These are phyloP conservation scores for Kodamaea leandrae DNA, from an alignment of 805 yeast genomes.

Conservation along the genomic window DNA sequence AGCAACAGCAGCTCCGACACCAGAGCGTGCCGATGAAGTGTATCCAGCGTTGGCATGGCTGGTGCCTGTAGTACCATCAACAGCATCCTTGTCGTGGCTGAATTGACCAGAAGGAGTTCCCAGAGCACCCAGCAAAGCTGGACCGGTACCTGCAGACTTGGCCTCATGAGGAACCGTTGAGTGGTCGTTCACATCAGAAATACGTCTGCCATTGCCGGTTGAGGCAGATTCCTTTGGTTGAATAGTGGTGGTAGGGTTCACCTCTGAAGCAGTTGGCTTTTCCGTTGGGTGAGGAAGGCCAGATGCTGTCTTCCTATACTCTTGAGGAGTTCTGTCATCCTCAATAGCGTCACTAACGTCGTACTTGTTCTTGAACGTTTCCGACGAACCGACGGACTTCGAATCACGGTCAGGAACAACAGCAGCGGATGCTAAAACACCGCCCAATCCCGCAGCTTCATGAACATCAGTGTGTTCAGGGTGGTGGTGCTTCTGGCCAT, in stretches of 20 bases:
- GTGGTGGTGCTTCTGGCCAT: too few relatives aligned
- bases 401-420: not conserved
- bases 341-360: not conserved
- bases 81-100: not conserved
- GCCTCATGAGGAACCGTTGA: not conserved
- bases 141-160: not conserved
- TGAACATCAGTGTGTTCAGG: not conserved
- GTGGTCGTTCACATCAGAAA: not conserved
- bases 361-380: not conserved
- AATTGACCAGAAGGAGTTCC: conserved; percentile 3
- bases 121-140: not conserved
- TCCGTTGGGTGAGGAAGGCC: conserved; percentile 1
- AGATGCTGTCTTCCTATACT: not conserved
- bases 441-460: not conserved
- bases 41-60: not conserved
- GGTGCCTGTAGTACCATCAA: not conserved
- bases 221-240: not conserved
- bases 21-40: conserved; percentile 1
- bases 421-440: not conserved
- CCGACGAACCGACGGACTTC: too few relatives aligned
- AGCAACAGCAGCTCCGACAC: conserved; percentile 13
- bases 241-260: not conserved
- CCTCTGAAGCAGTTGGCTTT: not conserved
- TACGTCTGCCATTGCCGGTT: not conserved
- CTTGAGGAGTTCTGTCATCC: not conserved